Evolutionary conservation across 805 yeast species (phyloP).

Genomic region (Saccharomycopsis amapae): DNA sequence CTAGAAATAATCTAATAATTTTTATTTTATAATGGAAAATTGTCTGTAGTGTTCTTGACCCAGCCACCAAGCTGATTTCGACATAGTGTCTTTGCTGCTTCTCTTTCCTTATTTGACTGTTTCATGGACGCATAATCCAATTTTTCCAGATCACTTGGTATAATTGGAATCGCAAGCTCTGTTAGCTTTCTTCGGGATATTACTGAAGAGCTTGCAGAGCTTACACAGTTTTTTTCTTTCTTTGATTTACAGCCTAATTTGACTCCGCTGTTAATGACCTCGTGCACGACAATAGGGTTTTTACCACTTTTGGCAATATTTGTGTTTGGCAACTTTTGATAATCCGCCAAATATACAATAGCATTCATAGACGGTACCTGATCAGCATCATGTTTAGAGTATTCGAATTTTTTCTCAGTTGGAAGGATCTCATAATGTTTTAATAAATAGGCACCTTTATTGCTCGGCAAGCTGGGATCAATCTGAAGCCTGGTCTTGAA

Average conservation of each 20-base stretch:
- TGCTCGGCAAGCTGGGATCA: neutral
- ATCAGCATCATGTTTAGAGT: neutral
- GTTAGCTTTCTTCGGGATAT: neutral
- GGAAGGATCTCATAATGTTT: slow-evolving; percentile 6
- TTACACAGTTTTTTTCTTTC: slow-evolving; percentile 4
- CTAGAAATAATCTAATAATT: too few relatives aligned
- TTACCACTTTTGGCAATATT: neutral
- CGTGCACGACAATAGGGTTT: neutral
- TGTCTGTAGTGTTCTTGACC: slow-evolving; percentile 5
- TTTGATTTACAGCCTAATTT: slow-evolving; percentile 19
- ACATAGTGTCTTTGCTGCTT: slow-evolving; percentile 1
- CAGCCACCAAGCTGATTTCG: slow-evolving; percentile 9
- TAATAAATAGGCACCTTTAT: neutral
- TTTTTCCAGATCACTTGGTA: neutral
- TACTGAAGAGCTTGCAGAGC: slow-evolving; percentile 1
- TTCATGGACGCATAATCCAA: neutral
- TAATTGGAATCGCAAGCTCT: neutral
- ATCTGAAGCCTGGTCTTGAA: slow-evolving; percentile 8
- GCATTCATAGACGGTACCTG: slow-evolving; percentile 13
- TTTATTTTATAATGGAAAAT: neutral
- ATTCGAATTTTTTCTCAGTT: slow-evolving; percentile 5
- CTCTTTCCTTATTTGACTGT: slow-evolving; percentile 1
- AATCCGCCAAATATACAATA: slow-evolving; percentile 6
- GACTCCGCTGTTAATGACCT: slow-evolving; percentile 19
- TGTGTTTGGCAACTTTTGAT: neutral